Conservation (phyloP, 2,329 filamentous ascomycete genomes). For the Trichoderma hamatum region DNA sequence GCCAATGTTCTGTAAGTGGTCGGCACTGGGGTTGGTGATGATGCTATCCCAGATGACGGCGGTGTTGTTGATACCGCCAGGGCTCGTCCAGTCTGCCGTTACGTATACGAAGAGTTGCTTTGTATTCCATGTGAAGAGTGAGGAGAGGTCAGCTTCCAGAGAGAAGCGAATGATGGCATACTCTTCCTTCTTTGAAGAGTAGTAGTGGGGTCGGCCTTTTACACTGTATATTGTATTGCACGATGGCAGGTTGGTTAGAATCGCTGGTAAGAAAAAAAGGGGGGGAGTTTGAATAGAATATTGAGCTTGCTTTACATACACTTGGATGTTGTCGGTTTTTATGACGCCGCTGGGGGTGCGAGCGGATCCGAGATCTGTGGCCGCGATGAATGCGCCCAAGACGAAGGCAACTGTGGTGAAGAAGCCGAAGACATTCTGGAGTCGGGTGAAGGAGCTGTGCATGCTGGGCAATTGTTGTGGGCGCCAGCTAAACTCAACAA, state of each 20-base stretch:
- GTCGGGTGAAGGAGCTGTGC: constrained; percentile 83
- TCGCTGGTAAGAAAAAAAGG: not conserved
- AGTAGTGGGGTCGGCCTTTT: constrained; percentile 93
- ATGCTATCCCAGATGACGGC: constrained; percentile 96
- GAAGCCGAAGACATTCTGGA: constrained; percentile 95
- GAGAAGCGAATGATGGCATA: constrained; percentile 95
- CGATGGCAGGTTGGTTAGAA: not conserved
- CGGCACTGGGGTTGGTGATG: constrained; percentile 73
- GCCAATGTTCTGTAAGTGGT: constrained; percentile 64
- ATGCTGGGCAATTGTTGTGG: constrained; percentile 55
- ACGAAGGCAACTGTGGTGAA: constrained; percentile 92
- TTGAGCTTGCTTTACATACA: constrained; percentile 57
- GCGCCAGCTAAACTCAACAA: constrained; percentile 11
- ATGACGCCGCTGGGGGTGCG: constrained; percentile 67
- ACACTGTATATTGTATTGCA: constrained; percentile 56
- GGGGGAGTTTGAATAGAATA: constrained; percentile 12
- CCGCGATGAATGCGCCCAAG: constrained; percentile 77
- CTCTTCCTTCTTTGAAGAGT: constrained; percentile 88
- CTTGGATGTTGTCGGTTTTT: constrained; percentile 75
- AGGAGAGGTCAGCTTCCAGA: constrained; percentile 85
- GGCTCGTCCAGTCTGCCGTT: constrained; percentile 70
- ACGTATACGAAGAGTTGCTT: constrained; percentile 98
- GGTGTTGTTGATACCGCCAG: constrained; percentile 58
- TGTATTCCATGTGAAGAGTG: constrained; percentile 98
- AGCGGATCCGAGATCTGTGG: constrained; percentile 72